Evolutionary conservation across 2,329 filamentous ascomycete genomes (phyloP).

Genomic region (Aureobasidium melanogenum): DNA sequence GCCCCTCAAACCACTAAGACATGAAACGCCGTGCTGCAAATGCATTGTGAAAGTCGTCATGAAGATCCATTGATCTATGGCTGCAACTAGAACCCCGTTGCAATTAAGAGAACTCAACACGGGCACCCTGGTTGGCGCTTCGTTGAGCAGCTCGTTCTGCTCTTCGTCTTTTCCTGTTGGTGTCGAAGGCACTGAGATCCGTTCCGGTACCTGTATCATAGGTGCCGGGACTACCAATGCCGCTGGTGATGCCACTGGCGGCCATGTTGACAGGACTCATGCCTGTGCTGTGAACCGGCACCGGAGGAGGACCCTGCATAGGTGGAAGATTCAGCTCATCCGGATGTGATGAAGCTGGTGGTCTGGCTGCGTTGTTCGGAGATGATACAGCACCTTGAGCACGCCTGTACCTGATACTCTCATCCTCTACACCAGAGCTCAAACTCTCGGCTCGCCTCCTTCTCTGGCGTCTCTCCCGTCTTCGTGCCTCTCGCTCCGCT

Average conservation of each 20-base stretch:
- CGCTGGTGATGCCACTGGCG: conserved; percentile 20
- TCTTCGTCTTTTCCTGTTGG: conserved; percentile 43
- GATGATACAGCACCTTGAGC: conserved; percentile 13
- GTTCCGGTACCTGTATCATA: conserved; percentile 29
- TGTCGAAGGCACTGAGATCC: conserved; percentile 40
- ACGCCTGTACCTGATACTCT: conserved; percentile 25
- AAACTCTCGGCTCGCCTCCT: conserved; percentile 23
- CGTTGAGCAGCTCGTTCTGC: conserved; percentile 38
- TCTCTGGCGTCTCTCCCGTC: conserved; percentile 34
- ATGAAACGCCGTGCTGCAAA: conserved; percentile 6
- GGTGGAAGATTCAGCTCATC: conserved; percentile 14
- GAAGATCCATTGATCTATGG: not conserved
- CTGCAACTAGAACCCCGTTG: not conserved
- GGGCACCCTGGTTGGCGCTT: conserved; percentile 9
- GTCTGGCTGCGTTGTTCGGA: conserved; percentile 12
- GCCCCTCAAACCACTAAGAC: not conserved
- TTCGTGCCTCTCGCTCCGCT: conserved; percentile 47
- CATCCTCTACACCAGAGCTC: conserved; percentile 31
- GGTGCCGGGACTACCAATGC: conserved; percentile 28
- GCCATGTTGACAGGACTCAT: conserved; percentile 12
- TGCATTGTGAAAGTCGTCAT: not conserved
- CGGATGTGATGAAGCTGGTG: conserved; percentile 15
- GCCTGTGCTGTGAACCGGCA: conserved; percentile 15
- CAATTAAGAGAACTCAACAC: conserved; percentile 11
- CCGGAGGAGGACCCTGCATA: conserved; percentile 15